Conservation (phyloP, 2,329 filamentous ascomycete species). For the Colletotrichum sublineola region DNA sequence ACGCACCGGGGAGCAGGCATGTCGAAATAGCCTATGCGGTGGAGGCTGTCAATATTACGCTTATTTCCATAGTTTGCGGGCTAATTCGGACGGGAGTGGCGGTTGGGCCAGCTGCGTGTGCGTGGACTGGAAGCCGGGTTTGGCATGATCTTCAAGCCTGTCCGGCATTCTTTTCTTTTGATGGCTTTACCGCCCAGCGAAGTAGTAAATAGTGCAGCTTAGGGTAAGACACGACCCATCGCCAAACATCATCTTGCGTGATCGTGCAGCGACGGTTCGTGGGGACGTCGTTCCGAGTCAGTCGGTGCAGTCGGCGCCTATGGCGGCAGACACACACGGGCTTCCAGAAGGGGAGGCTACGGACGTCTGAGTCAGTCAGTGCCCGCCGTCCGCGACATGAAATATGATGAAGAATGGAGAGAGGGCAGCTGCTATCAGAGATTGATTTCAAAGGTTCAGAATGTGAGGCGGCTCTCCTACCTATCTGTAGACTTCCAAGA, state of each 20-base stretch:
- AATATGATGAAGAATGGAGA: background rate
- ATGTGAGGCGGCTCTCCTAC: too few relatives aligned
- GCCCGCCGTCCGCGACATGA: background rate
- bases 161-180: background rate
- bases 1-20: constrained; percentile 18
- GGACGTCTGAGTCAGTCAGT: background rate
- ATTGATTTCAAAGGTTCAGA: background rate
- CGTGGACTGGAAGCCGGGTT: background rate
- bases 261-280: background rate
- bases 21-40: constrained; percentile 27
- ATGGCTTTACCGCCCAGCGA: too few relatives aligned
- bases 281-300: background rate
- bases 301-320: background rate
- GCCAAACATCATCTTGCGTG: background rate
- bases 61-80: constrained; percentile 14
- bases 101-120: background rate
- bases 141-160: background rate
- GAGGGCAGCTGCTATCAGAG: background rate
- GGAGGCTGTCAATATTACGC: constrained; percentile 27
- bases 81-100: background rate
- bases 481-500: background rate
- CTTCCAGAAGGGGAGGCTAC: background rate
- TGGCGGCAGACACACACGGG: background rate
- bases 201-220: background rate
- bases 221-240: background rate